These are phyloP conservation scores for Pleurozium schreberi DNA, from an alignment of 225 moss, liverwort and hornwort species.

Conservation along the genomic window DNA sequence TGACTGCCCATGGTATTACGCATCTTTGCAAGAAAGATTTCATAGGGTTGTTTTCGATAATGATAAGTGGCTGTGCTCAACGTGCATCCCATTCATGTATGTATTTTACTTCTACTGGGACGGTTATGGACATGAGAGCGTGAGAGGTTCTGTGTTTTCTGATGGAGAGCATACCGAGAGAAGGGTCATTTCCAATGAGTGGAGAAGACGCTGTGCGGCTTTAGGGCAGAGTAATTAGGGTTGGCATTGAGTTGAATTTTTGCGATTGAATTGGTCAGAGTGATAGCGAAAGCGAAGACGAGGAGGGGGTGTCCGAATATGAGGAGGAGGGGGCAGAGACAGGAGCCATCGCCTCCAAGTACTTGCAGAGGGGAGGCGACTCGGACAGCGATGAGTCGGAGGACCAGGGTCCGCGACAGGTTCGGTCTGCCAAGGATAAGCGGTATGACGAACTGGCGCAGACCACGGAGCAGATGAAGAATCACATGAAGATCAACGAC, in stretches of 20 bases:
- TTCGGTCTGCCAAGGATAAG: slow-evolving; percentile 92
- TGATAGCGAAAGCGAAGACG: slow-evolving; percentile 18
- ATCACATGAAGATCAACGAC: slow-evolving; percentile 88
- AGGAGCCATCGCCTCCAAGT: slow-evolving; percentile 10
- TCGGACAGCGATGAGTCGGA: slow-evolving; percentile 79
- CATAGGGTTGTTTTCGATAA: neutral
- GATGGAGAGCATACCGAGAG: neutral
- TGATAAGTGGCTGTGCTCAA: neutral
- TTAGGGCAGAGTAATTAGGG: neutral
- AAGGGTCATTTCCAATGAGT: neutral
- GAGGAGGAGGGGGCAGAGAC: slow-evolving; percentile 10
- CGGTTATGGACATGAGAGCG: neutral
- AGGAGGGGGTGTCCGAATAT: slow-evolving; percentile 7
- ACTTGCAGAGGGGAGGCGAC: slow-evolving; percentile 21
- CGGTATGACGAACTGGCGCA: slow-evolving; percentile 81
- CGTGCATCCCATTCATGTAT: neutral
- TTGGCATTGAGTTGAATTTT: neutral
- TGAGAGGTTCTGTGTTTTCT: neutral
- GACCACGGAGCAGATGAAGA: slow-evolving; percentile 89
- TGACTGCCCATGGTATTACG: neutral
- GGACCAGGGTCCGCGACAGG: slow-evolving; percentile 56
- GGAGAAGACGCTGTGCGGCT: neutral
- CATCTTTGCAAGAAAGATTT: neutral
- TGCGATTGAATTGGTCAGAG: neutral
- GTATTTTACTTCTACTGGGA: neutral